Conservation (phyloP, 2,329 filamentous ascomycete species). For the Ascochyta fabae region DNA sequence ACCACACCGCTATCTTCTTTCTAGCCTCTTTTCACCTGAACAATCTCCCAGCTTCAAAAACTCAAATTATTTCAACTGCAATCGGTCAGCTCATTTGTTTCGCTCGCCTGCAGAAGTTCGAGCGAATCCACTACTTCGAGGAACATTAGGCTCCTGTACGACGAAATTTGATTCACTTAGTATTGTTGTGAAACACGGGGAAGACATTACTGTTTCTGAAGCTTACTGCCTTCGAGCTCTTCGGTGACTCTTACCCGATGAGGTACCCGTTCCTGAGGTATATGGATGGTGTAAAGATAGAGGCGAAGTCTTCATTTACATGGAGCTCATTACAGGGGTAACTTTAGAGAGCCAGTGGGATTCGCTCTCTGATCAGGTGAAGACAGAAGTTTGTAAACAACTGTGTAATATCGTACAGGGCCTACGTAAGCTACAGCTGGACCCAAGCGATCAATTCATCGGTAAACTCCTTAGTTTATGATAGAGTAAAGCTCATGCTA, state of each 20-base stretch:
- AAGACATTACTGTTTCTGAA: slow-evolving; percentile 4
- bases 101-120: slow-evolving; percentile 6
- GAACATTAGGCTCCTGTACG: slow-evolving; percentile 1
- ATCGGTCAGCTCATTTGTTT: slow-evolving; percentile 2
- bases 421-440: slow-evolving; percentile 14
- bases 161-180: slow-evolving; percentile 8
- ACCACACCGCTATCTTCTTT: slow-evolving; percentile 3
- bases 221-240: slow-evolving; percentile 6
- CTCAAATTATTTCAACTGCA: not conserved
- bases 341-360: slow-evolving; percentile 37
- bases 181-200: slow-evolving; percentile 6
- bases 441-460: slow-evolving; percentile 6
- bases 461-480: slow-evolving; percentile 1
- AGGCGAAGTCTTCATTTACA: slow-evolving; percentile 40
- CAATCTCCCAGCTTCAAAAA: no score
- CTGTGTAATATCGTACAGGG: slow-evolving; percentile 22
- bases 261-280: slow-evolving; percentile 47
- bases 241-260: slow-evolving; percentile 2
- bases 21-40: not conserved
- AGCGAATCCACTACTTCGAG: slow-evolving; percentile 4
- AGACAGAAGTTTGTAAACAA: slow-evolving; percentile 7
- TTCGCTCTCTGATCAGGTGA: slow-evolving; percentile 12
- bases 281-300: slow-evolving; percentile 47
- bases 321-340: slow-evolving; percentile 36
- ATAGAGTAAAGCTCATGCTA: slow-evolving; percentile 1